A percentile compares a stretch with the other conserved stretches of the same genome.
These are phyloP conservation scores for Yamadazyma kanchanaburiensis DNA, from an alignment of 1,139 yeast genomes.

Conservation along the genomic window DNA sequence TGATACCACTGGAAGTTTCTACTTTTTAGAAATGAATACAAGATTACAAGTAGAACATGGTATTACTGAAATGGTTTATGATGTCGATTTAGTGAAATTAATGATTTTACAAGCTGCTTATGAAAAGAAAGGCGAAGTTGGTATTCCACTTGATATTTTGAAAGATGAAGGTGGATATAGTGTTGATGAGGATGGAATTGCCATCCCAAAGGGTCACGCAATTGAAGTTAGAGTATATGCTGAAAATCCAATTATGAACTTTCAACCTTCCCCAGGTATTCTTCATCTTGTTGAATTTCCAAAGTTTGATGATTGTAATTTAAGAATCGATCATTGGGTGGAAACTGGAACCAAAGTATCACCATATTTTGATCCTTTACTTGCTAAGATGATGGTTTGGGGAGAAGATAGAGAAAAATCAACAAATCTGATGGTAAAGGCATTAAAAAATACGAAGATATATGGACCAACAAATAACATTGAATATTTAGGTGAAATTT, in stretches of 20 bases:
- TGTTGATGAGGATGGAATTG: constrained; percentile 14
- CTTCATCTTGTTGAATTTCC: constrained; percentile 24
- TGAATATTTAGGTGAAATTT: constrained; percentile 24
- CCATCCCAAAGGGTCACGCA: constrained; percentile 33
- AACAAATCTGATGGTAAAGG: constrained; percentile 20
- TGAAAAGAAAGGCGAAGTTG: constrained; percentile 19
- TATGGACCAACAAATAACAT: constrained; percentile 31
- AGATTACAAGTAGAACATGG: constrained; percentile 38
- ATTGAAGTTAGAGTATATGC: constrained; percentile 36
- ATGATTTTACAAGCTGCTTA: constrained; percentile 32
- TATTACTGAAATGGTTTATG: constrained; percentile 31
- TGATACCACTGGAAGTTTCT: constrained; percentile 25
- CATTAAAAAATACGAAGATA: constrained; percentile 18
- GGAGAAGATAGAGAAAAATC: constrained; percentile 22
- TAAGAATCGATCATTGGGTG: constrained; percentile 35
- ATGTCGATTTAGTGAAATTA: constrained; percentile 27
- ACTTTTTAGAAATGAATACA: constrained; percentile 33
- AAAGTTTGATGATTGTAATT: constrained; percentile 10
- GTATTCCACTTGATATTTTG: constrained; percentile 19
- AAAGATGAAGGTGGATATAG: constrained; percentile 11
- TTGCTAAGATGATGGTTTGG: constrained; percentile 36
- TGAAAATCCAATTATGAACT: constrained; percentile 31
- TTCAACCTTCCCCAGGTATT: constrained; percentile 35
- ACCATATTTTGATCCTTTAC: constrained; percentile 34
- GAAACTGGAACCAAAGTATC: constrained; percentile 31